phyloP scores from a whole-genome alignment of 2,329 filamentous ascomycete genomes.

The Pseudocercospora vitis region DNA sequence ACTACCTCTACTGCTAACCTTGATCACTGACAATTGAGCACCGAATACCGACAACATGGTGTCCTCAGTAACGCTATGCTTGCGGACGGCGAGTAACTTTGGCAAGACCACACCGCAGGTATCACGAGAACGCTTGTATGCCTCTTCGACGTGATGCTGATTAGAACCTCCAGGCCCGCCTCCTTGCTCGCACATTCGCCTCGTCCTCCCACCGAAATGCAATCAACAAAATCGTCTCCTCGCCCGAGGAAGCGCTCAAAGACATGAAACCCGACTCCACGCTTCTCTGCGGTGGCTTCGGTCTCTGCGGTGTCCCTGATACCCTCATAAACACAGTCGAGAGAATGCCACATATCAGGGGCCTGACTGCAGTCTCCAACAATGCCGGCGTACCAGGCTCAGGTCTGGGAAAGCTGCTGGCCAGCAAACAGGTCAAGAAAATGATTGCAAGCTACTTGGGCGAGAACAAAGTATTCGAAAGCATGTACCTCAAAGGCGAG shows the following conservation, averaged over 20 bases:
- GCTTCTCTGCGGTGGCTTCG: constrained; percentile 75
- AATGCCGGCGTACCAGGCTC: constrained; percentile 72
- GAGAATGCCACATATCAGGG: constrained; percentile 55
- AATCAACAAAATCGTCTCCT: constrained; percentile 36
- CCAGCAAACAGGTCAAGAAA: constrained; percentile 68
- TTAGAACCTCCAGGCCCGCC: constrained; percentile 18
- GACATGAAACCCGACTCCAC: constrained; percentile 70
- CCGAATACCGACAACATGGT: constrained; percentile 15
- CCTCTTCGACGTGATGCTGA: background rate
- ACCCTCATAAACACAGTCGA: constrained; percentile 70
- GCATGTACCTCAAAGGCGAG: constrained; percentile 71
- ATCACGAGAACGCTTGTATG: background rate
- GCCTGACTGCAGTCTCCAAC: constrained; percentile 75
- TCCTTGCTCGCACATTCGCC: constrained; percentile 28
- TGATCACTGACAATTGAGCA: too few species aligned
- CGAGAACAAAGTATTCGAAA: constrained; percentile 73
- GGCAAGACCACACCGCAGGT: constrained; percentile 24
- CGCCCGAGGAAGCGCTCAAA: constrained; percentile 67
- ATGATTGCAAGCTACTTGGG: constrained; percentile 75
- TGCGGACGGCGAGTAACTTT: constrained; percentile 27
- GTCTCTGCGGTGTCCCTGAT: constrained; percentile 74
- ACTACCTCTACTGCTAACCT: too few species aligned
- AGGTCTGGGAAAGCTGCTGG: constrained; percentile 67
- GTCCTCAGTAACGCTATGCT: constrained; percentile 23
- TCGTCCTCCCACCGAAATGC: constrained; percentile 27